Evolutionary conservation across 2,329 filamentous ascomycete species (phyloP).

Genomic region (Xylariaceae sp.): DNA sequence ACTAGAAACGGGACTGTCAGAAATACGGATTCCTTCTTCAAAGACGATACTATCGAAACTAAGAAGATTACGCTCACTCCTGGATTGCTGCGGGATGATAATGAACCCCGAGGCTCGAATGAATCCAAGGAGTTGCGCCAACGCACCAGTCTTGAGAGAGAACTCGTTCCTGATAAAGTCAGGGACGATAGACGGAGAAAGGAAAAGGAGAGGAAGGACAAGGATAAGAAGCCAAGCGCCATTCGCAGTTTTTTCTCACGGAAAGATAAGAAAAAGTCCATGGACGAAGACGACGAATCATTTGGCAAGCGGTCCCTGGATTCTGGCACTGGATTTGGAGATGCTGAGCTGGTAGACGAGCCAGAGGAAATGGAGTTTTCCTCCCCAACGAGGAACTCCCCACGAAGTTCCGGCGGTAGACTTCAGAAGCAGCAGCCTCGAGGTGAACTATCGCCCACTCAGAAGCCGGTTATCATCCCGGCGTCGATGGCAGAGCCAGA

Average conservation of each 20-base stretch:
- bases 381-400: slow-evolving; percentile 42
- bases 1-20: slow-evolving; percentile 82
- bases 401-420: slow-evolving; percentile 56
- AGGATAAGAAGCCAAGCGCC: slow-evolving; percentile 40
- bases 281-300: slow-evolving; percentile 55
- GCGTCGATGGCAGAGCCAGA: slow-evolving; percentile 36
- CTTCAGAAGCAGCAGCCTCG: slow-evolving; percentile 62
- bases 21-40: slow-evolving; percentile 96
- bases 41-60: slow-evolving; percentile 89
- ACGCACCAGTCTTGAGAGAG: slow-evolving; percentile 53
- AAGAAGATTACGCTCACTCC: slow-evolving; percentile 97
- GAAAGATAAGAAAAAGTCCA: slow-evolving; percentile 54
- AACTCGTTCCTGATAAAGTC: slow-evolving; percentile 41
- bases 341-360: slow-evolving; percentile 41
- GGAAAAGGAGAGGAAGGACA: slow-evolving; percentile 51
- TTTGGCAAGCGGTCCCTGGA: slow-evolving; percentile 61
- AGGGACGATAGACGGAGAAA: slow-evolving; percentile 65
- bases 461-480: slow-evolving; percentile 34
- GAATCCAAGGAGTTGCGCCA: slow-evolving; percentile 44
- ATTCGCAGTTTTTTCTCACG: slow-evolving; percentile 58
- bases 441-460: slow-evolving; percentile 43
- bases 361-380: slow-evolving; percentile 43
- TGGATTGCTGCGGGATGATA: slow-evolving; percentile 81
- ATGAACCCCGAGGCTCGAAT: slow-evolving; percentile 40
- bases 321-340: slow-evolving; percentile 34